phyloP scores from a whole-genome alignment of 2,329 filamentous ascomycete species.

The Exophiala viscosa region DNA sequence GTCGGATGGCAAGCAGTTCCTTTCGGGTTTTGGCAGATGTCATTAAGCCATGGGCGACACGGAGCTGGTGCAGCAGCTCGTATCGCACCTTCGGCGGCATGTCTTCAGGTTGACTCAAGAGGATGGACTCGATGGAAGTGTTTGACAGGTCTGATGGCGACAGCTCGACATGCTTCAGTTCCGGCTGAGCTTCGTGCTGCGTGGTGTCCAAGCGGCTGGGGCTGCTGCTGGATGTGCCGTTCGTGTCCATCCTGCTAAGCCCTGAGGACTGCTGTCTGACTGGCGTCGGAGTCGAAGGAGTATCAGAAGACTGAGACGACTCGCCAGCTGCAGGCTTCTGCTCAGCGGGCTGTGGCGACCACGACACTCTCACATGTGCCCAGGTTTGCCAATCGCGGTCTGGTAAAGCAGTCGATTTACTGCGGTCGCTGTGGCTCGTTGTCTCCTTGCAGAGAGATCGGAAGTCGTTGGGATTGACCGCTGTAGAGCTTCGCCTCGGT shows the following conservation, averaged over 20 bases:
- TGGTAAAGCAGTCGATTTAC: conserved; percentile 31
- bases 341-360: conserved; percentile 56
- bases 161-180: conserved; percentile 17
- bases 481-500: conserved; percentile 31
- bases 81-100: conserved; percentile 73
- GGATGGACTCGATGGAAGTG: conserved; percentile 35
- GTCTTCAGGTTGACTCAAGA: conserved; percentile 50
- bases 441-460: conserved; percentile 65
- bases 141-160: conserved; percentile 16
- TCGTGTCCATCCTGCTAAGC: conserved; percentile 44
- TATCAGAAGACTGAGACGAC: conserved; percentile 37
- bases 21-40: conserved; percentile 64
- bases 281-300: conserved; percentile 71
- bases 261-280: conserved; percentile 61
- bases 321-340: conserved; percentile 25
- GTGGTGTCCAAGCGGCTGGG: conserved; percentile 46
- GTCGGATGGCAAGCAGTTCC: conserved; percentile 71
- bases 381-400: conserved; percentile 65
- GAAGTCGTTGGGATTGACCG: conserved; percentile 78
- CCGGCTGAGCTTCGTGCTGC: neutral
- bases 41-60: conserved; percentile 75
- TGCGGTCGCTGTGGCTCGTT: conserved; percentile 32
- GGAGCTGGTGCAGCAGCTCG: conserved; percentile 77
- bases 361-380: conserved; percentile 75
- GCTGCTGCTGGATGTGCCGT: conserved; percentile 38